Base-by-base conservation (phyloP, 1,284 basidiomycete genomes). In the Porphyrellus sp. region DNA sequence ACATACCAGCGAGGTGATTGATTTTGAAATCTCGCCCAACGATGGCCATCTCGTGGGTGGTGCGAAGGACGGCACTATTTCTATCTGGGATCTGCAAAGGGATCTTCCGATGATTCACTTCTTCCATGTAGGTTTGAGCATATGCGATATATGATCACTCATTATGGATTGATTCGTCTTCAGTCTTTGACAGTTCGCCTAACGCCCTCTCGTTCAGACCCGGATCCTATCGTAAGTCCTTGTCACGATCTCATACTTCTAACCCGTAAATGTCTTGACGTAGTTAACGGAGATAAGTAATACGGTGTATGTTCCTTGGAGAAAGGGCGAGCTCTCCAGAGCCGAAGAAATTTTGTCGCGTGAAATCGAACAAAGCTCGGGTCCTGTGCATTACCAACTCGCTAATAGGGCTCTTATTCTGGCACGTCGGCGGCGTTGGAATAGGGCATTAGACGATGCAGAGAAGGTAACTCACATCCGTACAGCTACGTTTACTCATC, bases 351-450 rank as follows among this genome's bases (percentile, higher is more conserved):
- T 61, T 20, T 24, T 64, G 15, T 63, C 64, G 3, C 16, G 12
- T n/a, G 53, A 62, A 28, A 53, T 64, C 2, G 21, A 25, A 20
- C 23, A 20, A 6, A 13, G n/a, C 7, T 38, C 27, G 23, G 31
- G 8, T 11, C 33, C 7, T 24, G 28, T 18, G 15, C 42, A 49
- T 24, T 42, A 45, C 23, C 25, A 46, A 40, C 46, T 53, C 38
- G 63, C 61, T 11, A 64, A 63, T n/a, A 34, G 62, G 13, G 53
- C 64, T n/a, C 45, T 63, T 5, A 18, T 67, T 12, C 54, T 46
- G 7, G 40, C 48, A 13, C 59, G 41, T 4, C 18, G 55, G 28
- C 24, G 21, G 24, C 35, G 44, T 12, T 59, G 55, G 53, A 46
- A 52, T 24, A 25, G 1, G 5, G 63, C 62, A 9, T 38, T 60